phyloP scores from a whole-genome alignment of 2,329 filamentous ascomycete species.

The Alternaria angustiovoidea region DNA sequence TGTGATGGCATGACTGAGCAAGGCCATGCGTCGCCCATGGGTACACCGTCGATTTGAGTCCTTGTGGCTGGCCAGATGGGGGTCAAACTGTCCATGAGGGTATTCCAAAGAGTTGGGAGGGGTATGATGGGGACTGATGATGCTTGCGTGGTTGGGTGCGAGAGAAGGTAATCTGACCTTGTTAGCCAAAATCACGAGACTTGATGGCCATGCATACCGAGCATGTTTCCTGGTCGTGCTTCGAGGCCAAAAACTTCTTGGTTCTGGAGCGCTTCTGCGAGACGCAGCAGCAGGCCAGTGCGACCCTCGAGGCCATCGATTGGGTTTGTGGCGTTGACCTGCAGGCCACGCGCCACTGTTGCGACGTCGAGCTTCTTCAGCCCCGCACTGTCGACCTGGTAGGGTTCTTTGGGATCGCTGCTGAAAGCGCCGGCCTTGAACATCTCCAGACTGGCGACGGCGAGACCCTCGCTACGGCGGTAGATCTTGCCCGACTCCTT shows the following conservation, averaged over 20 bases:
- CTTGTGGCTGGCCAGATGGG: conserved; percentile 89
- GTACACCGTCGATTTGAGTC: conserved; percentile 84
- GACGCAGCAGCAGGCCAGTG: conserved; percentile 76
- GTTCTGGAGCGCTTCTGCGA: conserved; percentile 80
- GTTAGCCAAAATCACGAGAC: conserved; percentile 17
- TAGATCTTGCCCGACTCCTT: conserved; percentile 85
- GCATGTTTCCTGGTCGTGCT: conserved; percentile 90
- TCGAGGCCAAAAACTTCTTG: conserved; percentile 84
- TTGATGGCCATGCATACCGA: conserved; percentile 66
- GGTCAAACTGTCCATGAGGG: conserved; percentile 85
- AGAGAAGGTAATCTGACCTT: conserved; percentile 81
- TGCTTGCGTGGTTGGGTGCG: conserved; percentile 87
- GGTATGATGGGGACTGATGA: conserved; percentile 87
- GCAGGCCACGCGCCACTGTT: conserved; percentile 79
- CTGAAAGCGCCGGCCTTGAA: conserved; percentile 93
- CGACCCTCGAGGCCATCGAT: conserved; percentile 87
- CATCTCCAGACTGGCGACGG: conserved; percentile 83
- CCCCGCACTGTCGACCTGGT: conserved; percentile 86
- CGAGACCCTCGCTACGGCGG: conserved; percentile 85
- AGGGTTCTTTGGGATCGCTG: conserved; percentile 79
- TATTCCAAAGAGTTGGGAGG: conserved; percentile 87
- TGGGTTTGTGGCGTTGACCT: conserved; percentile 81
- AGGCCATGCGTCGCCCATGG: conserved; percentile 93
- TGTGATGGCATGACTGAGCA: conserved; percentile 84
- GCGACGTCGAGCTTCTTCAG: conserved; percentile 77